Percentiles rank a stretch among this genome's conserved stretches.
These are phyloP conservation scores for Wallacemonas collosoma DNA, from an alignment of 208 protist genomes.

Conservation along the genomic window DNA sequence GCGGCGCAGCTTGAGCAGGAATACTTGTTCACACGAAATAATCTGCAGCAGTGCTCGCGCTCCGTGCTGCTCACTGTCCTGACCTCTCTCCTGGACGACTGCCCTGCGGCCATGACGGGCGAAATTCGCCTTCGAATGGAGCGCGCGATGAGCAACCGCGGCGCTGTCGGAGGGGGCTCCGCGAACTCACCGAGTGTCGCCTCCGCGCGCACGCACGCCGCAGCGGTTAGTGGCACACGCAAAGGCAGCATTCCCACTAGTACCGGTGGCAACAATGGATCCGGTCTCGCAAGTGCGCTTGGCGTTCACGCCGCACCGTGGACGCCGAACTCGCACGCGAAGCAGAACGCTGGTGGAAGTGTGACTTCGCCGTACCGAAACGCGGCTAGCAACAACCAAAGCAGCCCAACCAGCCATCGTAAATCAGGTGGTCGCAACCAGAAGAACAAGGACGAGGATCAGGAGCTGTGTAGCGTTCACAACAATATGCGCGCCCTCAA, in stretches of 20 bases:
- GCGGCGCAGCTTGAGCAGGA: constrained; percentile 63
- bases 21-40: constrained; percentile 48
- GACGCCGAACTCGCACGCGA: constrained; percentile 13
- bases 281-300: background rate
- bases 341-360: constrained; percentile 11
- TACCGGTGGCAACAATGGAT: constrained; percentile 6
- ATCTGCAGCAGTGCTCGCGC: constrained; percentile 65
- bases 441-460: constrained; percentile 75
- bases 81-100: constrained; percentile 74
- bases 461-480: constrained; percentile 84
- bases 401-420: constrained; percentile 20
- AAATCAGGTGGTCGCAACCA: constrained; percentile 48
- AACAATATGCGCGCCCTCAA: constrained; percentile 81
- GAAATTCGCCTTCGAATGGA: constrained; percentile 65
- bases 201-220: constrained; percentile 11
- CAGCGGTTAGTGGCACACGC: constrained; percentile 17
- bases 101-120: constrained; percentile 45
- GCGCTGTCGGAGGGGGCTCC: background rate
- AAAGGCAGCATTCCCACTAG: constrained; percentile 14
- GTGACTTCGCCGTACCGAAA: constrained; percentile 13
- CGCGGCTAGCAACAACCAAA: constrained; percentile 32
- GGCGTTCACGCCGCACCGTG: constrained; percentile 20
- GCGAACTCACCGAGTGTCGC: constrained; percentile 8
- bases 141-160: constrained; percentile 38
- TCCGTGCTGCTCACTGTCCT: constrained; percentile 61